Percentiles rank a stretch among this genome's conserved stretches.
Conservation (phyloP, 78 protist species). For the Guillardia theta region DNA sequence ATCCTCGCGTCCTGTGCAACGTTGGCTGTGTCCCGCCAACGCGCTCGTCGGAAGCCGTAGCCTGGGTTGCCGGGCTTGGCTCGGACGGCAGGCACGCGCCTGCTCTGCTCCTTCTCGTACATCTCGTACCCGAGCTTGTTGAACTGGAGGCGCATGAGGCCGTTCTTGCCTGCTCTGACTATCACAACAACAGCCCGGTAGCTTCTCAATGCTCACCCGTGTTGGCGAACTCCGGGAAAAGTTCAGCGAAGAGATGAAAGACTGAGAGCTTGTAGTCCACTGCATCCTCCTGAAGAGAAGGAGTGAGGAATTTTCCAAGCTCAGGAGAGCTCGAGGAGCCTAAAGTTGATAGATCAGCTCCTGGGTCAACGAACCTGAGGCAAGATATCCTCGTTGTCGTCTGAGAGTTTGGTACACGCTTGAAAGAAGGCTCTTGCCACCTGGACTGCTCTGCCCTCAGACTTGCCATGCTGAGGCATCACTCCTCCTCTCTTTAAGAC, state of each 20-base stretch:
- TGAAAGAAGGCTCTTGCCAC: background rate
- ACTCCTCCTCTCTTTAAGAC: too few relatives aligned
- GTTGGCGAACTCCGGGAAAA: slow-evolving; percentile 13
- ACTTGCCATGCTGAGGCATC: background rate
- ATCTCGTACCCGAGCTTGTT: slow-evolving; percentile 24
- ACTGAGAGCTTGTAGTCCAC: slow-evolving; percentile 28
- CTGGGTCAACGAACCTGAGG: background rate
- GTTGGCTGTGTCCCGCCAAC: background rate
- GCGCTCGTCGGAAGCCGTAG: slow-evolving; percentile 10
- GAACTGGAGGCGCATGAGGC: slow-evolving; percentile 32
- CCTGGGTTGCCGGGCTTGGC: slow-evolving; percentile 38
- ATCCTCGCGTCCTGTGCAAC: background rate
- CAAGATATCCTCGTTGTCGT: background rate
- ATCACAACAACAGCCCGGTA: too few relatives aligned
- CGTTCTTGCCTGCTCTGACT: slow-evolving; percentile 35
- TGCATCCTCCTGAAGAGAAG: slow-evolving; percentile 10
- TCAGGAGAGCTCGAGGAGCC: background rate
- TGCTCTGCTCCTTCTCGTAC: slow-evolving; percentile 37
- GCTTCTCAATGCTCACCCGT: slow-evolving; percentile 17
- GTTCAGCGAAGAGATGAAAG: background rate
- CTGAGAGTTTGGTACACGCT: background rate
- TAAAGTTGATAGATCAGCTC: background rate
- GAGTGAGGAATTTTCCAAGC: too few relatives aligned
- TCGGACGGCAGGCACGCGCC: slow-evolving; percentile 28
- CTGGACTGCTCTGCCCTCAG: background rate